Conservation (phyloP, 306 rosid genomes). For the Benincasa hispida region DNA sequence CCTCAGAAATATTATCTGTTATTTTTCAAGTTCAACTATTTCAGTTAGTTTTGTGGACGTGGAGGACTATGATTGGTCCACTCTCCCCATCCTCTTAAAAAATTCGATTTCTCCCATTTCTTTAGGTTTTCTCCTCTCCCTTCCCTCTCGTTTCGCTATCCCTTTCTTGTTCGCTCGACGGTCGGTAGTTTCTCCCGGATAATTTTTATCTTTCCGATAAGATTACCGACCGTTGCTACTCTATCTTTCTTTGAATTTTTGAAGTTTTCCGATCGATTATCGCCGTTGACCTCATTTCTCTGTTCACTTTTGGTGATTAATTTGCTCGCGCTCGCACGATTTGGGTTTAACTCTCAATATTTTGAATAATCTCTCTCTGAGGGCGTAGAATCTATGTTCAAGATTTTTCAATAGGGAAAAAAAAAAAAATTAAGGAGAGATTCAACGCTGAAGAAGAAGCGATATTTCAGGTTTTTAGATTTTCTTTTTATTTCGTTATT, state of each 20-base stretch:
- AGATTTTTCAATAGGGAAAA: background rate
- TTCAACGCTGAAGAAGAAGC: background rate
- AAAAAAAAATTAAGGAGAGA: background rate
- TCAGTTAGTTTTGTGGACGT: background rate
- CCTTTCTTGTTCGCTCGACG: background rate
- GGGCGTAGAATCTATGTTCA: background rate
- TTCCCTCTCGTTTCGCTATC: background rate
- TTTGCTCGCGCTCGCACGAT: background rate
- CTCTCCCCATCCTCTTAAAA: conserved; percentile 4
- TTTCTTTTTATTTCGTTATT: background rate
- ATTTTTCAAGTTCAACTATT: background rate
- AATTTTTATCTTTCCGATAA: background rate
- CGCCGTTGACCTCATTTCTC: background rate
- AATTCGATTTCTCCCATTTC: background rate
- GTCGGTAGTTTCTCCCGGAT: conserved; percentile 12
- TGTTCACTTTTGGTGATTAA: background rate
- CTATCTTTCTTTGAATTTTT: background rate
- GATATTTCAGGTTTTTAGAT: background rate
- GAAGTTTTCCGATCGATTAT: background rate
- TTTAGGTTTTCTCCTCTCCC: background rate
- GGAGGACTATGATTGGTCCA: background rate
- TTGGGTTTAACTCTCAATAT: background rate
- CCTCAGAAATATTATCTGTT: background rate
- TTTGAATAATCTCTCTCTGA: background rate
- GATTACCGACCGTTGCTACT: conserved; percentile 6